Evolutionary conservation across 257 asterid species (phyloP).

Genomic region (Rhazya stricta): DNA sequence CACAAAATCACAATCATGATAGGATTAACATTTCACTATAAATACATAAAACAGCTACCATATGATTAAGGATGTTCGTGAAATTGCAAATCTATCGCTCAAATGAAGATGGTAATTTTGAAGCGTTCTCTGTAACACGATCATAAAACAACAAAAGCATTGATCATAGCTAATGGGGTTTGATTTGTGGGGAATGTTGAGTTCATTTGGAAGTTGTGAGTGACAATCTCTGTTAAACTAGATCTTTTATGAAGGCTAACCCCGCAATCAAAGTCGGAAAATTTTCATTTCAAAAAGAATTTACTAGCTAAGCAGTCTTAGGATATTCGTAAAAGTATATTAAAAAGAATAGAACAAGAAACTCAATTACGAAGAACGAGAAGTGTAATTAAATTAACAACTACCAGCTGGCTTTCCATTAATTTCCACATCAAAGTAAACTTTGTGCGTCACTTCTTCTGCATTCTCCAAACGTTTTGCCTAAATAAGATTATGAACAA

Average conservation of each 20-base stretch:
- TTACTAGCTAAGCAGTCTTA: neutral
- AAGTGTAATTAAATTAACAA: neutral
- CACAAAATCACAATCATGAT: neutral
- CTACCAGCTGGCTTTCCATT: slow-evolving; percentile 59
- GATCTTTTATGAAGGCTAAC: neutral
- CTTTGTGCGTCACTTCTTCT: slow-evolving; percentile 66
- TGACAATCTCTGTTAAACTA: neutral
- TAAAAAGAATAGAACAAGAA: neutral
- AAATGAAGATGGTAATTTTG: neutral
- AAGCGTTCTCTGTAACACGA: neutral
- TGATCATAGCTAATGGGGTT: neutral
- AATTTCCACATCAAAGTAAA: slow-evolving; percentile 73
- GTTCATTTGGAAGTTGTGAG: neutral
- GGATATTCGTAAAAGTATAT: neutral
- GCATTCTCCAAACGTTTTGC: slow-evolving; percentile 34
- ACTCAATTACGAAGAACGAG: neutral
- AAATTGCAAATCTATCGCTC: neutral
- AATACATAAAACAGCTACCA: neutral
- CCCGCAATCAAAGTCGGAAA: neutral
- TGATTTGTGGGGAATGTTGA: neutral
- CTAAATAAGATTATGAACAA: slow-evolving; percentile 27
- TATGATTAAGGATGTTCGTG: neutral
- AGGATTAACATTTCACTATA: neutral
- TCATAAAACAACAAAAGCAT: neutral
- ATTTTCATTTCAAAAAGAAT: neutral